Conservation (phyloP, 495 filamentous ascomycete species). For the Margaritispora aquatica region DNA sequence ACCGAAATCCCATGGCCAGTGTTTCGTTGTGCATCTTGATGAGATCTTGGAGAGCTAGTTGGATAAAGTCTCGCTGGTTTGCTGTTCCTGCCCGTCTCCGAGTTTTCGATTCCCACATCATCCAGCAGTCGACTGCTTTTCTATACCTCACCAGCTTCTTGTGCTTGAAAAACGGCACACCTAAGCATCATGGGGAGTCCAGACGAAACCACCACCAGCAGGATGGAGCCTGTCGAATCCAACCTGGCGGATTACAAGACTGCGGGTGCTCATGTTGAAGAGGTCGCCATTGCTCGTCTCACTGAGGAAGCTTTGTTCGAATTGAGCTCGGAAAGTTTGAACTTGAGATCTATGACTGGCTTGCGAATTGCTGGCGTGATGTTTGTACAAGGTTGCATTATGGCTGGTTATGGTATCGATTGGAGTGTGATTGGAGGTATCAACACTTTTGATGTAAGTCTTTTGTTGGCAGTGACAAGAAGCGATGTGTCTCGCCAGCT, state of each 20-base stretch:
- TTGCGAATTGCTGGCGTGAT: conserved; percentile 32
- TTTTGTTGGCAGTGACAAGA: too few relatives aligned
- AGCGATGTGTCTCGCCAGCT: too few relatives aligned
- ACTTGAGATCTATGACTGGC: conserved; percentile 29
- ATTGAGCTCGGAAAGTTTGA: conserved; percentile 28
- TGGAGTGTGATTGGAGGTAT: conserved; percentile 35
- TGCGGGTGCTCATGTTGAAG: conserved; percentile 21
- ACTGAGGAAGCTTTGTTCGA: conserved; percentile 35
- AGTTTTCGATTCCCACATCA: neutral
- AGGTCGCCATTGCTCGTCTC: conserved; percentile 31
- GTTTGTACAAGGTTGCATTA: conserved; percentile 36
- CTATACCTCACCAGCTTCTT: neutral
- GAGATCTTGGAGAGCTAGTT: neutral
- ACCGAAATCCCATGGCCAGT: neutral
- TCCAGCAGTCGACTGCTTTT: neutral
- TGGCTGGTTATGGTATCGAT: conserved; percentile 37
- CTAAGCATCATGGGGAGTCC: neutral
- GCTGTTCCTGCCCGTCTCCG: neutral
- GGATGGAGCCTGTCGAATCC: conserved; percentile 5
- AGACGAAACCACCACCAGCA: neutral
- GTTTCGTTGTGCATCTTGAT: neutral
- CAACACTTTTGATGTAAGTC: conserved; percentile 24
- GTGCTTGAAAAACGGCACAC: neutral
- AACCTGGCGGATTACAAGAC: conserved; percentile 5
- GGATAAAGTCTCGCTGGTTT: neutral